Evolutionary conservation across 1,139 yeast genomes (phyloP), one percentile per base, ranked within the genome.

Genomic region (Blastobotrys niveus): DNA sequence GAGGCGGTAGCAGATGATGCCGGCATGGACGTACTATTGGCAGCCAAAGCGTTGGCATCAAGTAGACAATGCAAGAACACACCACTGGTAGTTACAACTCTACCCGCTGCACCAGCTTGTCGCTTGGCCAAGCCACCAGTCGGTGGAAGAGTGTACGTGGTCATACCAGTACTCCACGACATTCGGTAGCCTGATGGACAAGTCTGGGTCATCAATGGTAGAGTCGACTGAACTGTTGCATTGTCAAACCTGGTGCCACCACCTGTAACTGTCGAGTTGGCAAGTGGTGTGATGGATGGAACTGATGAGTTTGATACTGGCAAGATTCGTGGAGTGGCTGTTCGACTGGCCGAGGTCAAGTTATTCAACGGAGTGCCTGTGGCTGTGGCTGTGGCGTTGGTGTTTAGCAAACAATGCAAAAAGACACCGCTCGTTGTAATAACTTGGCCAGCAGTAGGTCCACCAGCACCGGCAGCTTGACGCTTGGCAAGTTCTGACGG

Each of bases 381-480:
- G 12, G 42, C 19, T 1, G 52, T 43, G 1, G 46, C 38, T 1
- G 52, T 51, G 4, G 52, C 51, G 3, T 48, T 49, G 21, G 41
- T 26, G 30, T 35, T 24, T 3, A 42, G 35, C 6, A 38, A 38
- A 25, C 36, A 33, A 15, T 32, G 34, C 20, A 38, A 22, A 15
- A 32, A 32, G 14, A 9, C 25, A 12, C n/a, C 8, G n/a, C 21
- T 24, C 9, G 40, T 22, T 18, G 37, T 17, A 8, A 17, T 3
- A 34, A 19, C 5, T 15, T 8, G 20, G 10, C 10, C 10, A 12
- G 39, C 19, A 22, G 39, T 19, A 35, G 10, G 19, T 24, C 19
- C n/a, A n/a, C 25, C 12, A 9, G 25, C 17, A 10, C 14, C 8
- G 31, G 31, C 31, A 27, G 31, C 31, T 6, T 27, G 31, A 14